phyloP scores from a whole-genome alignment of 805 yeast genomes.

The Suhomyces pyralidae region DNA sequence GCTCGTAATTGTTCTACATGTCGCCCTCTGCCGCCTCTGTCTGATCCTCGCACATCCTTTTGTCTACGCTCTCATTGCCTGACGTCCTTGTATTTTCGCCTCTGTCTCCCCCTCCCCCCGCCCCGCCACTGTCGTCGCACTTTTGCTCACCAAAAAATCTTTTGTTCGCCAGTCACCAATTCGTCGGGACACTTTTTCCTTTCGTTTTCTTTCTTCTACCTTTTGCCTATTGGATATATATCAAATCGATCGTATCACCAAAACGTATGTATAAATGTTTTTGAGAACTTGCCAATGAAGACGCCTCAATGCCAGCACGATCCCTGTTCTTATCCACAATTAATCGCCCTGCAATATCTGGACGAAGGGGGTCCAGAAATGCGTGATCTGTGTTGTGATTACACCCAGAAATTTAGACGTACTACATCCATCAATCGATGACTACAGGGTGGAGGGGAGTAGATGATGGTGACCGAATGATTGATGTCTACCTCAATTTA shows the following conservation, averaged over 20 bases:
- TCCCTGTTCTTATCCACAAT: neutral
- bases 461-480: neutral
- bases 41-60: neutral
- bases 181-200: slow-evolving; percentile 5
- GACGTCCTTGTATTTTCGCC: neutral
- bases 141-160: slow-evolving; percentile 3
- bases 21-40: neutral
- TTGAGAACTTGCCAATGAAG: neutral
- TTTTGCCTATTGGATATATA: slow-evolving; percentile 4
- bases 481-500: neutral
- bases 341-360: neutral
- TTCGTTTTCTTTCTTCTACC: slow-evolving; percentile 2
- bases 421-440: neutral
- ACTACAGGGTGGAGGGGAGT: neutral
- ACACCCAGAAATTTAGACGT: neutral
- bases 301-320: neutral
- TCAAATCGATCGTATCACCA: slow-evolving; percentile 5
- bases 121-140: slow-evolving; percentile 3
- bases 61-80: neutral
- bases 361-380: neutral
- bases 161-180: slow-evolving; percentile 3
- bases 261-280: neutral
- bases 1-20: neutral
- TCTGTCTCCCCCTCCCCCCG: neutral
- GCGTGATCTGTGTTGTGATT: neutral